Conservation (phyloP, 2,329 filamentous ascomycete genomes). For the Periconia sp. region DNA sequence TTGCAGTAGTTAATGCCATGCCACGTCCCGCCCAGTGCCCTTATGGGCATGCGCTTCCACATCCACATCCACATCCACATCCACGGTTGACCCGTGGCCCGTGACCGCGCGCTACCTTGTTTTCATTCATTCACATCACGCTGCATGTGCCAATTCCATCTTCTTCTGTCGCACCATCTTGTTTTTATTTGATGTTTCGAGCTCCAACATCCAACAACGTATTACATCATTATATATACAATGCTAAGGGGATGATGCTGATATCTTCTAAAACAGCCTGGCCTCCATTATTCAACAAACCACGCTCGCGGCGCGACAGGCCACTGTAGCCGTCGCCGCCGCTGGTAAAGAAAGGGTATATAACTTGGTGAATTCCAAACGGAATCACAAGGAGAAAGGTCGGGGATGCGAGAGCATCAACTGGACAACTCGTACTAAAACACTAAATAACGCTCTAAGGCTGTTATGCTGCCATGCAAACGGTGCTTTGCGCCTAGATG, state of each 20-base stretch:
- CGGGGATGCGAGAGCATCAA: neutral
- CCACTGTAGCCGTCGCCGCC: slow-evolving; percentile 1
- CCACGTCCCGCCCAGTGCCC: too few species aligned
- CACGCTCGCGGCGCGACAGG: neutral
- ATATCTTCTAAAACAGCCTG: slow-evolving; percentile 5
- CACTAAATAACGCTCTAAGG: neutral
- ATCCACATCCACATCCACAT: neutral
- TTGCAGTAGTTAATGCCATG: neutral
- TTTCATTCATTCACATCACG: too few species aligned
- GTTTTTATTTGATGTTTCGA: neutral
- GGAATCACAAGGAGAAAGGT: slow-evolving; percentile 6
- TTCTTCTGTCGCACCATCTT: neutral
- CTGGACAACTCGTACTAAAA: neutral
- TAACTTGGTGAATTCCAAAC: slow-evolving; percentile 13
- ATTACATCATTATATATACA: slow-evolving; percentile 32
- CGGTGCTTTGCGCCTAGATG: slow-evolving; percentile 14
- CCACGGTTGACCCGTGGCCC: neutral
- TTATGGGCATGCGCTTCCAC: too few species aligned
- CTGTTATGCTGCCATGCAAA: neutral
- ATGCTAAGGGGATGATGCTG: slow-evolving; percentile 9
- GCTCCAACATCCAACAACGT: slow-evolving; percentile 18
- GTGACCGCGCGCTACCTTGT: too few species aligned
- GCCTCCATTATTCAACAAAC: neutral
- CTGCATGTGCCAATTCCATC: too few species aligned
- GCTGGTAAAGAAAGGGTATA: slow-evolving; percentile 23